Evolutionary conservation across 805 yeast species (phyloP), one percentile per base, ranked within the genome.

Genomic region (Barnettozyma siamensis): DNA sequence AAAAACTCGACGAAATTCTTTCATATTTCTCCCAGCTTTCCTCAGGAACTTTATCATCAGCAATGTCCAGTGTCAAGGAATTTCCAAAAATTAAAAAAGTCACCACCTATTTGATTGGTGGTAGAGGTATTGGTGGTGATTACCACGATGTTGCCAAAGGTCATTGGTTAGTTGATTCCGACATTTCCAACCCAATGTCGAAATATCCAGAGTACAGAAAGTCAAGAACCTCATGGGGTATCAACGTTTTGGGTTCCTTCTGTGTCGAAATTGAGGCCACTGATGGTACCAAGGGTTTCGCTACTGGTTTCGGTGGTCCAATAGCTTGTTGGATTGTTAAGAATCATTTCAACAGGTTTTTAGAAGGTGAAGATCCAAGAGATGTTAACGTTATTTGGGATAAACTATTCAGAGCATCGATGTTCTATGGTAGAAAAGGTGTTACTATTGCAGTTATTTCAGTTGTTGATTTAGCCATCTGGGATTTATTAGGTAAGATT

Each of bases 301-400:
- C 75, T 15, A 71, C 75, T 31, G 76, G 76, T 16, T 70, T 71
- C 50, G 76, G 76, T 34, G 76, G 76, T n/a, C 70, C 70, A 40
- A 65, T 69, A 21, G 73, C 73, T 5, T 69, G 75, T 50, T 68
- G 75, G 73, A 54, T 71, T 33, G 67, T 67, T 40, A 64, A 67
- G 46, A 49, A 67, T 40, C 76, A 72, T 51, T 72, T 71, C 53
- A 59, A 59, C 48, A 59, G 77, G 55, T 72, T 72, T 59, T 48
- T 72, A 29, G 53, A 63, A 28, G 74, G 70, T 30, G 68, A 58
- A 35, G 77, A 72, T 50, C 77, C 77, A 45, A 60, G 76, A 55
- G 66, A 72, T 53, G 49, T 60, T 41, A 70, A 69, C 48, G 23
- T 63, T 19, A 56, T 72, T 28, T 71, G 76, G 74, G 77, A 72